Base-by-base conservation (phyloP, 106 monocot species). In the Apostasia shenzhenica region DNA sequence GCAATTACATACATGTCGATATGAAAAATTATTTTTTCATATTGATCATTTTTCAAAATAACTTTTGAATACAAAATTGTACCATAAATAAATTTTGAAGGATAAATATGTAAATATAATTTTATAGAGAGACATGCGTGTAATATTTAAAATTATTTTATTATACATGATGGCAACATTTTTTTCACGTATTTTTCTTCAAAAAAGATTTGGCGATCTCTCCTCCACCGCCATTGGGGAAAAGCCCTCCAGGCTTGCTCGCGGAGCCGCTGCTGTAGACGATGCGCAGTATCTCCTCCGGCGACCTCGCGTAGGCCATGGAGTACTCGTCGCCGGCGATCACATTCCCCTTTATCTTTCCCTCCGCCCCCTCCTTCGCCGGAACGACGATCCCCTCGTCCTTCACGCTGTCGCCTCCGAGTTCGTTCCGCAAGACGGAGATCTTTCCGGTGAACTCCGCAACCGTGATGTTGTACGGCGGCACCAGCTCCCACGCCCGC, bases 331-430 rank as follows among this genome's bases (percentile, higher is more conserved):
- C 72, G 5, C 76, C 84, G 41, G 89, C 78, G 40, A 93, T 67
- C n/a, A 92, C 73, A 45, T 92, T 88, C 9, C 83, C 77, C 2
- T 26, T 0, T 0, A 75, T 78, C 70, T 56, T 60, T 8, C 80
- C 77, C 66, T 88, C 88, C 1, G 92, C 76, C 0, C 92, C 92
- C 10, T 41, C 4, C 10, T 12, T 13, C 6, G 40, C 46, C 10
- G 80, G 75, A 26, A 93, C 93, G 41, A 89, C 46, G 13, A 89
- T 67, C 8, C 93, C 89, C 41, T 89, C 89, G 45, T 89, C 93
- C 62, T 86, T 93, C 5, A 84, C 9, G 58, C 89, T 86, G 9
- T 11, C 41, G 13, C 68, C 72, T 10, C 79, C 89, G 52, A 93
- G 72, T 56, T 13, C 41, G 70, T 93, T 82, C 60, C 89, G 63